Conservation (phyloP, 1,284 basidiomycete genomes). For the Ganoderma lingzhi region DNA sequence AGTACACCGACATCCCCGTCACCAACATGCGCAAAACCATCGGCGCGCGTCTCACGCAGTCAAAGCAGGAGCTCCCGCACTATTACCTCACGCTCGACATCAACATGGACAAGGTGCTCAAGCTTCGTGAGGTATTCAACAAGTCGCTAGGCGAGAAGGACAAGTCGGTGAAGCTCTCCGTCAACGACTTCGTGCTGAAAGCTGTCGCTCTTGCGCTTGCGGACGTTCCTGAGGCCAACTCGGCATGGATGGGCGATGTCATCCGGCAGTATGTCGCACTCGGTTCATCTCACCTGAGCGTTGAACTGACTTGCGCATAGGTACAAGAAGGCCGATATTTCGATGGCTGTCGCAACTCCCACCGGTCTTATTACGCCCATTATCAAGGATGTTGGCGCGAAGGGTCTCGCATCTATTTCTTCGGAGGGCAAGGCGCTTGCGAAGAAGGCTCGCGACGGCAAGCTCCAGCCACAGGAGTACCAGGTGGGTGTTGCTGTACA, state of each 20-base stretch:
- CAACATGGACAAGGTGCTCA: conserved; percentile 96
- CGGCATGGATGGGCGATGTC: conserved; percentile 96
- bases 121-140: conserved; percentile 97
- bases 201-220: conserved; percentile 90
- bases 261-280: conserved; percentile 79
- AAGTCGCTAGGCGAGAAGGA: conserved; percentile 86
- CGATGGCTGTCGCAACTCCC: conserved; percentile 96
- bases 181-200: conserved; percentile 99
- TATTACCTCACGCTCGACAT: conserved; percentile 97
- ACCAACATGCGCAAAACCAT: conserved; percentile 97
- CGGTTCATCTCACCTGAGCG: background rate
- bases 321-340: conserved; percentile 97
- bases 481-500: conserved; percentile 61
- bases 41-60: conserved; percentile 89
- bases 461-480: conserved; percentile 96
- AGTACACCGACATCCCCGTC: conserved; percentile 92
- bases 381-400: conserved; percentile 90
- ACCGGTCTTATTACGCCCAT: conserved; percentile 98
- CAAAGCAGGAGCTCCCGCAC: conserved; percentile 95
- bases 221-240: conserved; percentile 98
- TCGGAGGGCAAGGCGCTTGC: conserved; percentile 93
- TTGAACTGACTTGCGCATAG: conserved; percentile 48
- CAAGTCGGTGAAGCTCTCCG: conserved; percentile 90
- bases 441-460: conserved; percentile 95
- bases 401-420: conserved; percentile 94